phyloP scores from a whole-genome alignment of 1,139 yeast species.

The Diutina siamensis region DNA sequence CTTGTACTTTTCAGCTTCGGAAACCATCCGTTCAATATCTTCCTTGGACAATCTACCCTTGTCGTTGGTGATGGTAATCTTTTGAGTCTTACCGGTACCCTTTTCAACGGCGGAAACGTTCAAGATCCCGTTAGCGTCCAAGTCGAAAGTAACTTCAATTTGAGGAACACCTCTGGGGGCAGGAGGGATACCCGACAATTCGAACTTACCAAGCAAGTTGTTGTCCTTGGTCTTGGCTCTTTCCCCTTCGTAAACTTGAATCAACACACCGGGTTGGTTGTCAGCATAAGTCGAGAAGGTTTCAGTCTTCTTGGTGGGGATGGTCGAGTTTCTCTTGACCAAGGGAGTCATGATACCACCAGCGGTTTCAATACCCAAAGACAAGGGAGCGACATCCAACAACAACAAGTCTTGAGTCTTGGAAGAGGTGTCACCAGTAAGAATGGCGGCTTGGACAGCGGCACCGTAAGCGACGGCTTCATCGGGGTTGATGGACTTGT shows the following conservation, averaged over 20 bases:
- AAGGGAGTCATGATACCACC: conserved; percentile 7
- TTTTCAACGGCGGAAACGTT: conserved; percentile 7
- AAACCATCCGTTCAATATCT: conserved; percentile 89
- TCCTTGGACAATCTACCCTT: conserved; percentile 93
- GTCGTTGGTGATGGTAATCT: conserved; percentile 91
- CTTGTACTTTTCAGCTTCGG: conserved; percentile 86
- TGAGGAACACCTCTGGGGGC: conserved; percentile 7
- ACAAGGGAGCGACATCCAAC: conserved; percentile 7
- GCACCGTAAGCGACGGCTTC: conserved; percentile 49
- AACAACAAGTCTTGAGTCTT: conserved; percentile 10
- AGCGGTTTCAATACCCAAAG: conserved; percentile 7
- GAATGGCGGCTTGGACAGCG: conserved; percentile 81
- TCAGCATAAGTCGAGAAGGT: conserved; percentile 7
- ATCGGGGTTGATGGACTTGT: conserved; percentile 94
- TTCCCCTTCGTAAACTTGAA: conserved; percentile 7
- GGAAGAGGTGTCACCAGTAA: conserved; percentile 48
- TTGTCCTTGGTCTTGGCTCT: conserved; percentile 7
- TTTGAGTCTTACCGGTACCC: conserved; percentile 39
- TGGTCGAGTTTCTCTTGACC: conserved; percentile 6
- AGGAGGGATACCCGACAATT: conserved; percentile 7
- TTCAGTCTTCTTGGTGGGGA: conserved; percentile 7
- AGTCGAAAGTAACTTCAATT: conserved; percentile 6
- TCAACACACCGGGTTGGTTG: conserved; percentile 7
- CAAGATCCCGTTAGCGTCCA: conserved; percentile 7
- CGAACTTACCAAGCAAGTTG: conserved; percentile 7